A percentile compares a stretch with the other conserved stretches of the same genome.
phyloP scores from a whole-genome alignment of 2,329 filamentous ascomycete species.

The Microthyrium microscopicum region DNA sequence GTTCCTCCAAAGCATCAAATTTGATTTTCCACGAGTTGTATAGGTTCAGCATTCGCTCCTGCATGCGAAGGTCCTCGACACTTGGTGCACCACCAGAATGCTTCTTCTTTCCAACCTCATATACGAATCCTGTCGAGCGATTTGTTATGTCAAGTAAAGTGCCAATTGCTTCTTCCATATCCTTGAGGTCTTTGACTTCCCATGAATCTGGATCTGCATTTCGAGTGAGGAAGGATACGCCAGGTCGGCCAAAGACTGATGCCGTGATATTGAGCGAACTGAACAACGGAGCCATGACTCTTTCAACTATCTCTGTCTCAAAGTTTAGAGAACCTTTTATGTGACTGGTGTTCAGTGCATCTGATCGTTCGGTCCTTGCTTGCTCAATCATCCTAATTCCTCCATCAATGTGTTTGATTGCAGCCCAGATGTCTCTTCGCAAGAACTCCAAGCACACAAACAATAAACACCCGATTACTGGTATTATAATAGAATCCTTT shows the following conservation, averaged over 20 bases:
- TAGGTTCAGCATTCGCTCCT: not conserved
- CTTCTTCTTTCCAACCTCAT: not conserved
- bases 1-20: not conserved
- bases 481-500: conserved; percentile 5
- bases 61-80: not conserved
- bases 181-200: not conserved
- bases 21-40: not conserved
- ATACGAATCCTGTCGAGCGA: not conserved
- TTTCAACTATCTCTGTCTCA: too few species aligned
- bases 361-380: too few species aligned
- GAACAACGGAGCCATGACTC: too few species aligned
- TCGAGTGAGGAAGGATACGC: not conserved
- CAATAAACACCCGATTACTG: conserved; percentile 2
- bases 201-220: not conserved
- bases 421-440: not conserved
- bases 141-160: conserved; percentile 1
- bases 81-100: not conserved
- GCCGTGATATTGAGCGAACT: conserved; percentile 1
- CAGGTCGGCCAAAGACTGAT: conserved; percentile 5
- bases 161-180: not conserved
- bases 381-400: conserved; percentile 5
- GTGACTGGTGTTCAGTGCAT: too few species aligned
- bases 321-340: too few species aligned
- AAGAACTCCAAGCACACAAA: conserved; percentile 6
- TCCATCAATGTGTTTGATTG: conserved; percentile 3